Conservation (phyloP, 2,329 filamentous ascomycete genomes). For the Talaromyces sp. region DNA sequence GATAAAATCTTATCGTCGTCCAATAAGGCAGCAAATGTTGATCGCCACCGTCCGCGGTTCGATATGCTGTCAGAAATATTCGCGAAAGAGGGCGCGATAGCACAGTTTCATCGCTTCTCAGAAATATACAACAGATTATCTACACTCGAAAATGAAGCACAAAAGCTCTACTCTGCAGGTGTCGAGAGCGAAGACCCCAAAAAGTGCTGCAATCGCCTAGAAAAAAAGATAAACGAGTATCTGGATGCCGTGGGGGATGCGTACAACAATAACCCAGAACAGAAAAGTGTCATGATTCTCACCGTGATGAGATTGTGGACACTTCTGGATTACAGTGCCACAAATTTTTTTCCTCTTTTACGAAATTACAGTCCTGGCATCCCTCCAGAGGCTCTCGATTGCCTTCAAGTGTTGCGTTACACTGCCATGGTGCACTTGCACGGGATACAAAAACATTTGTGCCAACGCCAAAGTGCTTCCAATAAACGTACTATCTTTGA, state of each 20-base stretch:
- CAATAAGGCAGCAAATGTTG: neutral
- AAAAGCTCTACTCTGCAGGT: neutral
- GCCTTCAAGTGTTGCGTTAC: slow-evolving; percentile 46
- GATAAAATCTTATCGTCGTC: neutral
- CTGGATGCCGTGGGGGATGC: slow-evolving; percentile 24
- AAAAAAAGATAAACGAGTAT: slow-evolving; percentile 31
- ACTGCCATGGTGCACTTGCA: slow-evolving; percentile 49
- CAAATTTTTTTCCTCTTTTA: slow-evolving; percentile 43
- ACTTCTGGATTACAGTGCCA: slow-evolving; percentile 46
- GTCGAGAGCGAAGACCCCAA: neutral
- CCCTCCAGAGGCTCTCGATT: slow-evolving; percentile 45
- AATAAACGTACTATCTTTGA: slow-evolving; percentile 43
- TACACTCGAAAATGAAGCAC: neutral
- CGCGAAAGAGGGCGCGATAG: neutral
- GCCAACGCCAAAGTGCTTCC: slow-evolving; percentile 25
- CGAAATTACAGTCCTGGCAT: slow-evolving; percentile 49
- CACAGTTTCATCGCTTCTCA: neutral
- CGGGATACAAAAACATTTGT: slow-evolving; percentile 47
- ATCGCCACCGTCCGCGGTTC: neutral
- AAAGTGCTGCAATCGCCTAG: slow-evolving; percentile 24
- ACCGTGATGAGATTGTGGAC: slow-evolving; percentile 55
- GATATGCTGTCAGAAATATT: neutral
- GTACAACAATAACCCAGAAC: slow-evolving; percentile 44
- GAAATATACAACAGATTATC: neutral
- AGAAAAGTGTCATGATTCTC: slow-evolving; percentile 50